Percentiles rank a stretch among this genome's conserved stretches.
Conservation (phyloP, 495 filamentous ascomycete species). For the Friedmanniomyces simplex region DNA sequence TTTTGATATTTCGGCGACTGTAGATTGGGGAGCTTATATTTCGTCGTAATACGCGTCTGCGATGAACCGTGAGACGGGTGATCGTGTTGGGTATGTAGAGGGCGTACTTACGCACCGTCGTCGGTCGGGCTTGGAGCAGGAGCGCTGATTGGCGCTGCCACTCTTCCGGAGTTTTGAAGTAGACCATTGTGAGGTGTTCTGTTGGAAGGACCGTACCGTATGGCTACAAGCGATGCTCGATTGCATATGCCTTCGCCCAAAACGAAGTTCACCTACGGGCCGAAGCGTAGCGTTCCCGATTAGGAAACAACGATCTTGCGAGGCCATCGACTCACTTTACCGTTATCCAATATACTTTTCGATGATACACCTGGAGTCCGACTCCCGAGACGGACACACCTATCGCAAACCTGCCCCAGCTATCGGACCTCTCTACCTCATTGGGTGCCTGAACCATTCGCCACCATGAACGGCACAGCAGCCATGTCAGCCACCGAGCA, state of each 20-base stretch:
- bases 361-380: no score
- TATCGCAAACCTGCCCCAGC: no score
- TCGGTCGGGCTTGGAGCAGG: slow-evolving; percentile 53
- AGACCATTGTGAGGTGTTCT: slow-evolving; percentile 40
- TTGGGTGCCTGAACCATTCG: no score
- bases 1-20: slow-evolving; percentile 28
- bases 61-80: slow-evolving; percentile 2
- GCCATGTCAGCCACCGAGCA: neutral
- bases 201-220: no score
- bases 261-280: no score
- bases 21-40: slow-evolving; percentile 58
- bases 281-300: no score
- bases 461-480: neutral
- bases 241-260: neutral
- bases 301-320: no score
- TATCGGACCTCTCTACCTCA: no score
- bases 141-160: slow-evolving; percentile 55
- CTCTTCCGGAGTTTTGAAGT: slow-evolving; percentile 48
- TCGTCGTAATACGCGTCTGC: slow-evolving; percentile 74
- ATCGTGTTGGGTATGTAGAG: neutral
- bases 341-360: no score
- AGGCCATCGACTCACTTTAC: no score
- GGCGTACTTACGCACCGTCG: slow-evolving; percentile 41
- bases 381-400: no score
- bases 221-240: neutral